These are phyloP conservation scores for Colletotrichum cordylinicola DNA, from an alignment of 2,329 filamentous ascomycete species.

Conservation along the genomic window DNA sequence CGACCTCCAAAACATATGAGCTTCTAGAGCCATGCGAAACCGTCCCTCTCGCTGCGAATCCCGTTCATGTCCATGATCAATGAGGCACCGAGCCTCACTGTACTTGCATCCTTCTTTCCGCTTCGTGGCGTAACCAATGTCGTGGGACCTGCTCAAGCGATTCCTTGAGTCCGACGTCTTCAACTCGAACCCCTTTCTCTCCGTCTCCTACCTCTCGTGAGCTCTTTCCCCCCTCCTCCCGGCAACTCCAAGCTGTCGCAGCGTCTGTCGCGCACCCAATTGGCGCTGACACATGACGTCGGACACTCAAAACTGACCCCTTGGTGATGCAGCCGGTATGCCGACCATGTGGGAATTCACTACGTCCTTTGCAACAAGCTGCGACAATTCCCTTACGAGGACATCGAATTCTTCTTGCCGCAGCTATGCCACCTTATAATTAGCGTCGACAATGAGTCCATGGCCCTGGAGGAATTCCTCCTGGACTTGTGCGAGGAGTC, in stretches of 20 bases:
- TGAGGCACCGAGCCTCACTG: slow-evolving; percentile 40
- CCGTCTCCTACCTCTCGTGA: slow-evolving; percentile 88
- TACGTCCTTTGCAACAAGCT: slow-evolving; percentile 89
- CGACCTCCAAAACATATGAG: background rate
- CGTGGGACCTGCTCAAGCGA: slow-evolving; percentile 87
- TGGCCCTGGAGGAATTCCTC: slow-evolving; percentile 88
- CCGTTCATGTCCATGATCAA: slow-evolving; percentile 37
- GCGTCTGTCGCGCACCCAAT: background rate
- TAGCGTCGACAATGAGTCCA: slow-evolving; percentile 88
- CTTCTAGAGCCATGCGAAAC: slow-evolving; percentile 29
- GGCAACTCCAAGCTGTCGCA: background rate
- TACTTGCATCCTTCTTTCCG: slow-evolving; percentile 28
- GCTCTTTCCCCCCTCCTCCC: slow-evolving; percentile 37
- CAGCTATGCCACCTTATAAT: slow-evolving; percentile 88
- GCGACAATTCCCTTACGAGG: slow-evolving; percentile 87
- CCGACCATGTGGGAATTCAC: slow-evolving; percentile 88
- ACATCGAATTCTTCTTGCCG: slow-evolving; percentile 91
- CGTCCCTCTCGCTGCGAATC: slow-evolving; percentile 23
- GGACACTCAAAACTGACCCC: slow-evolving; percentile 1
- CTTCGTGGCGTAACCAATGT: slow-evolving; percentile 58
- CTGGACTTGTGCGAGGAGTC: slow-evolving; percentile 87
- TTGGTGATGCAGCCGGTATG: slow-evolving; percentile 69
- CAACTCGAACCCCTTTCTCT: slow-evolving; percentile 88
- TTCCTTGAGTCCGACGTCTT: slow-evolving; percentile 95
- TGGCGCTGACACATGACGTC: background rate